These are phyloP conservation scores for Cyberlindnera bimundalis DNA, from an alignment of 805 yeast genomes.

Conservation along the genomic window DNA sequence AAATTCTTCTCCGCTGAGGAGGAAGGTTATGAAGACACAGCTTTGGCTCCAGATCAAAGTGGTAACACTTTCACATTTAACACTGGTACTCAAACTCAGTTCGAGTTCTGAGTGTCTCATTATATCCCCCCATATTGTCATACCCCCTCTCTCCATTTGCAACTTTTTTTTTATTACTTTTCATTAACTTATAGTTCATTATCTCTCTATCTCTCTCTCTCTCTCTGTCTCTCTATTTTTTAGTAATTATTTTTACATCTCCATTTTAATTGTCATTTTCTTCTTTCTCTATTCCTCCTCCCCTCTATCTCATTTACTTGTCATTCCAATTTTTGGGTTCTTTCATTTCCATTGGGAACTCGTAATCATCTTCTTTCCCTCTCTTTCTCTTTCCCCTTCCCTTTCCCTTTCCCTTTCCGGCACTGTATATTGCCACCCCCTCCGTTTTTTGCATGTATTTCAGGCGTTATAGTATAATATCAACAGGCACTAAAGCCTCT, in stretches of 20 bases:
- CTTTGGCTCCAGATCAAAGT: constrained; percentile 68
- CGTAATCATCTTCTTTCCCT: not conserved
- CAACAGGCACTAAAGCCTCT: no score
- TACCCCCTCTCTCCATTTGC: not conserved
- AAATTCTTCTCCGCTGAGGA: constrained; percentile 88
- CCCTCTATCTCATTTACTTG: not conserved
- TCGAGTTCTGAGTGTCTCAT: constrained; percentile 24
- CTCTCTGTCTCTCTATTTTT: no score
- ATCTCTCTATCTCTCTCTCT: not conserved
- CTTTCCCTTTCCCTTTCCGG: not conserved
- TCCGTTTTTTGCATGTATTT: not conserved
- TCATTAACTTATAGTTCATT: not conserved
- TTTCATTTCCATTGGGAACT: not conserved
- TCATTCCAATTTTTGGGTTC: not conserved
- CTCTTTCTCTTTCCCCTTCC: not conserved
- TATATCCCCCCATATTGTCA: no score
- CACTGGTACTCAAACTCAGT: constrained; percentile 47
- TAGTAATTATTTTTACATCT: no score
- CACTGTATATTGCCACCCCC: not conserved
- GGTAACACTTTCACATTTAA: constrained; percentile 92
- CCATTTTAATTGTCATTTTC: constrained; percentile 1
- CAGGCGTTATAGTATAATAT: no score
- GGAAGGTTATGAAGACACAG: constrained; percentile 59
- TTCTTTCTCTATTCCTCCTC: not conserved
- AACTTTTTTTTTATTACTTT: not conserved